Conservation (phyloP, 345 rosid species). For the Aquilaria sinensis region DNA sequence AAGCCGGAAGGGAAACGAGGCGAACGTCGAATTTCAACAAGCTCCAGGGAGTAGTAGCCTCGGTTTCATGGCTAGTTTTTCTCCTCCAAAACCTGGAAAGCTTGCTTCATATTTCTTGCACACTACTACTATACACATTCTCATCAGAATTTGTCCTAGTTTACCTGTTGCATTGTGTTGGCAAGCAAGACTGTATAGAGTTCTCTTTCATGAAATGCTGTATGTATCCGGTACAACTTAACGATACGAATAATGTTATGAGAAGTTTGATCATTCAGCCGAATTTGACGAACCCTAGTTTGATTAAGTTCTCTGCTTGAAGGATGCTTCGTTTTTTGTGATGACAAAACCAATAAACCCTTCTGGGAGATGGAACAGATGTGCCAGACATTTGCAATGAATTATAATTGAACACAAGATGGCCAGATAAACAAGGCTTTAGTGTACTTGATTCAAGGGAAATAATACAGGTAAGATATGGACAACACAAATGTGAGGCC, state of each 20-base stretch:
- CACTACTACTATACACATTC: not conserved
- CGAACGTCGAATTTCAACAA: conserved; percentile 18
- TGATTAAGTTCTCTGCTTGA: no score
- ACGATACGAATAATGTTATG: not conserved
- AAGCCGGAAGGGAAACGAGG: conserved; percentile 9
- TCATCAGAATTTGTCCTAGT: conserved; percentile 8
- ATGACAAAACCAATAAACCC: no score
- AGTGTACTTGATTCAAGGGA: no score
- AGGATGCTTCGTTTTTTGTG: no score
- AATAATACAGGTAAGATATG: no score
- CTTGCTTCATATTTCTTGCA: not conserved
- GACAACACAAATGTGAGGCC: no score
- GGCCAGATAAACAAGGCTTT: no score
- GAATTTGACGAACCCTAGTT: no score
- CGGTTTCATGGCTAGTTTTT: not conserved
- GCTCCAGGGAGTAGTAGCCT: conserved; percentile 14
- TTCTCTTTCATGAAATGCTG: conserved; percentile 2
- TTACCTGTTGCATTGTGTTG: conserved; percentile 5
- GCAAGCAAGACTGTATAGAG: conserved; percentile 24
- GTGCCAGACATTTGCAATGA: no score
- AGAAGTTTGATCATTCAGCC: not conserved
- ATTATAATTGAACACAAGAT: no score
- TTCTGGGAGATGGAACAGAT: no score
- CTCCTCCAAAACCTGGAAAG: not conserved
- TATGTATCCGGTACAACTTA: conserved; percentile 13